These are phyloP conservation scores for Xylaria venustula DNA, from an alignment of 495 filamentous ascomycete species.

Conservation along the genomic window DNA sequence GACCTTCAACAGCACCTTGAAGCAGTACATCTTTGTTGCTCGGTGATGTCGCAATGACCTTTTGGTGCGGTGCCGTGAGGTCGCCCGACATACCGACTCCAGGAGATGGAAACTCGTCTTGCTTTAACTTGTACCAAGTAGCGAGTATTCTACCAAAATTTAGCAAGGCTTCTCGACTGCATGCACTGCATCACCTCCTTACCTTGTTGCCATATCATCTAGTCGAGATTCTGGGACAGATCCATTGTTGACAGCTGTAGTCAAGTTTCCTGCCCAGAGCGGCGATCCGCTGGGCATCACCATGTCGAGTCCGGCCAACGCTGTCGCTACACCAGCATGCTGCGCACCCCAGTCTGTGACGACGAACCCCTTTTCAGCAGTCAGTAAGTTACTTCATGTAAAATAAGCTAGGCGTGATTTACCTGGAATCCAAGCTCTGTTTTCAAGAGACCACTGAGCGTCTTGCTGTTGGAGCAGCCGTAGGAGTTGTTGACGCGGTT, in stretches of 20 bases:
- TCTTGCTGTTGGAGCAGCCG: constrained; percentile 62
- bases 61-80: constrained; percentile 52
- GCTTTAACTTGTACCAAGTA: constrained; percentile 56
- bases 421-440: constrained; percentile 62
- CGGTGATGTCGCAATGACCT: constrained; percentile 48
- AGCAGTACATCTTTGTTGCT: constrained; percentile 39
- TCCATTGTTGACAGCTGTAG: constrained; percentile 34
- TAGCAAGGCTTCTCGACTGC: neutral
- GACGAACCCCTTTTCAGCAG: constrained; percentile 35
- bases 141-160: constrained; percentile 55
- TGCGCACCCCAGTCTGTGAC: constrained; percentile 55
- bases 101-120: constrained; percentile 48
- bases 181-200: neutral
- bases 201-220: constrained; percentile 50
- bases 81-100: constrained; percentile 49
- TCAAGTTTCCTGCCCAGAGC: constrained; percentile 22
- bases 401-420: constrained; percentile 42
- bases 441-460: constrained; percentile 63
- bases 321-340: constrained; percentile 42
- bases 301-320: constrained; percentile 51
- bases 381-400: constrained; percentile 14
- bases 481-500: constrained; percentile 66
- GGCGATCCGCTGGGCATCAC: constrained; percentile 51
- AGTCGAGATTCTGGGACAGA: constrained; percentile 36
- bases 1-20: constrained; percentile 51